Base-by-base conservation (phyloP, 257 asterid genomes). In the Solanum sejunctum region DNA sequence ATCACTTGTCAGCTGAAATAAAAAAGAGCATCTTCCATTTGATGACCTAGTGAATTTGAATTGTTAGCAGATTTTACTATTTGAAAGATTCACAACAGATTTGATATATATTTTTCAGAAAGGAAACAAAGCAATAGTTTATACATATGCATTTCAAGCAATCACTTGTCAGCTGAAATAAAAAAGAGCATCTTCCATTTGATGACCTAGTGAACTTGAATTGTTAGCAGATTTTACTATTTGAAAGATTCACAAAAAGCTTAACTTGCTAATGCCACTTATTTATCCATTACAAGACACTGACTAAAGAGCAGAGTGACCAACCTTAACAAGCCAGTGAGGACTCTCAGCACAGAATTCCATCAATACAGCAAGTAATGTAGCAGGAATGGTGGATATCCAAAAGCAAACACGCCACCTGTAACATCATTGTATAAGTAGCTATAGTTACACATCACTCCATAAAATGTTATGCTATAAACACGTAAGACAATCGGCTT, bases 351-450 rank as follows among this genome's bases (percentile, higher is more conserved):
- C 92, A 57, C 93, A 96, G 86, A 93, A 94, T 87, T 94, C 94
- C 92, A 93, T 95, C 75, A 91, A 86, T 78, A 96, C 81, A 80
- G 93, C 97, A 82, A 96, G 92, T 87, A 96, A 82, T 61, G 92
- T 91, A 87, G 98, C 99, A 86, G 99, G 99, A 87, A 91, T 79
- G 47, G 92, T 87, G 79, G 99, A 93, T 84, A 91, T 90, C 99
- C 98, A 96, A 89, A 96, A 96, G 90, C 99, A 96, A 81, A 93
- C 92, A 87, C 98, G 92, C 99, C 99, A 96, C 99, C 99, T 96
- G 87, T 82, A 72, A 82, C 84, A 85, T 72, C 86, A 66, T 56
- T 77, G 56, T 78, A 71, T 18, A 49, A 85, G 81, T 39, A 41
- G 72, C n/a, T 36, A 49, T 54, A 56, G 36, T n/a, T 36, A 41